Evolutionary conservation across 108 stramenopile species (phyloP).

Genomic region (Cyclotella baltica): DNA sequence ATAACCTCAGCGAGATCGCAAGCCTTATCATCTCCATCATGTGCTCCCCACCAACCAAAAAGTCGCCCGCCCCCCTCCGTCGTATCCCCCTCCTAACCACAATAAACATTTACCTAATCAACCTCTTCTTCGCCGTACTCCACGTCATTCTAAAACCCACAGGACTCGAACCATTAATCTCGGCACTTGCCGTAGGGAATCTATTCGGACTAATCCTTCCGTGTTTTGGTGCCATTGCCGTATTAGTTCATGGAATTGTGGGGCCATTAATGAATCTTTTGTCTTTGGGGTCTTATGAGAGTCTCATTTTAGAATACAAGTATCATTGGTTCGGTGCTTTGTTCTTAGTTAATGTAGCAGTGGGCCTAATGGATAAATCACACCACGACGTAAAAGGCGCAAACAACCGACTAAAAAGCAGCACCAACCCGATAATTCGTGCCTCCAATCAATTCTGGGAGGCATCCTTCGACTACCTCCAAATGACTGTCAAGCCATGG

Average conservation of each 20-base stretch:
- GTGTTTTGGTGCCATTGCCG: constrained; percentile 2
- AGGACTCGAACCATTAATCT: constrained; percentile 20
- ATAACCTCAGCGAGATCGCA: no score
- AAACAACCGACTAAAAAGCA: constrained; percentile 5
- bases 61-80: not conserved
- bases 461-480: constrained; percentile 26
- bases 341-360: constrained; percentile 2
- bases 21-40: no score
- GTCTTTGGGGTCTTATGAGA: constrained; percentile 9
- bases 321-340: constrained; percentile 11
- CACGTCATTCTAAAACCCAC: constrained; percentile 25
- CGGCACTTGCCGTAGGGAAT: constrained; percentile 13
- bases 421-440: not conserved
- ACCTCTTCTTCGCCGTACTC: constrained; percentile 15
- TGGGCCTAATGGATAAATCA: constrained; percentile 10
- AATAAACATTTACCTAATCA: constrained; percentile 26
- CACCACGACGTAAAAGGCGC: constrained; percentile 14
- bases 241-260: constrained; percentile 11
- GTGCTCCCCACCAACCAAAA: not conserved
- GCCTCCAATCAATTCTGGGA: constrained; percentile 21
- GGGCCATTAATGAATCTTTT: not conserved
- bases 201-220: constrained; percentile 14
- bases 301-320: not conserved
- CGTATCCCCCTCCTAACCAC: constrained; percentile 17
- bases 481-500: constrained; percentile 35